Percentiles rank a stretch among this genome's conserved stretches.
Evolutionary conservation across 139 green algal genomes (phyloP).

Genomic region (Chlamydomonas sphaeroides): DNA sequence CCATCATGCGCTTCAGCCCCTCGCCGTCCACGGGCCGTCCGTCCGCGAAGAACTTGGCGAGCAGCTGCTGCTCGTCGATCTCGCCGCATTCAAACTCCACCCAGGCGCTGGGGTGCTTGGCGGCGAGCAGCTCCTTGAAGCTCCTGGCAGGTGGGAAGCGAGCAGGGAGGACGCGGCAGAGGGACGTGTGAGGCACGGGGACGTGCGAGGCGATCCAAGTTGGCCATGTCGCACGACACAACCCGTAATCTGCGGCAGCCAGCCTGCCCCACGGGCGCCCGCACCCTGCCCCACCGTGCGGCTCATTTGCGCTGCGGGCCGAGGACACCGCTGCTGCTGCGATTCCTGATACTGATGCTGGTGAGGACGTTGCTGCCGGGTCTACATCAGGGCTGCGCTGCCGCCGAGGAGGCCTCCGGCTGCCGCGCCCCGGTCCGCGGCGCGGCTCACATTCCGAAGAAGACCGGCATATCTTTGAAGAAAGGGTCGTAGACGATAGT

Average conservation of each 20-base stretch:
- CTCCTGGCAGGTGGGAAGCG: constrained; percentile 44
- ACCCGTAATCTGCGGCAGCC: too few relatives aligned
- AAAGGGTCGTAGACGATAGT: constrained; percentile 88
- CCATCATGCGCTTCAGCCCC: constrained; percentile 71
- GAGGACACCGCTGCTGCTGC: too few relatives aligned
- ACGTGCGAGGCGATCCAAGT: too few relatives aligned
- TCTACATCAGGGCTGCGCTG: too few relatives aligned
- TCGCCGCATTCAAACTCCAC: constrained; percentile 85
- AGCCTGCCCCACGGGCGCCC: too few relatives aligned
- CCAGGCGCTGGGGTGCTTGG: constrained; percentile 90
- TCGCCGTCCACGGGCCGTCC: constrained; percentile 70
- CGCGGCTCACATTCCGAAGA: constrained; percentile 65
- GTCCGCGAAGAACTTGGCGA: constrained; percentile 86
- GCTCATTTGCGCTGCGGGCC: too few relatives aligned
- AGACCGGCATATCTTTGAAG: constrained; percentile 81
- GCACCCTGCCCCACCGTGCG: too few relatives aligned
- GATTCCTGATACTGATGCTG: too few relatives aligned
- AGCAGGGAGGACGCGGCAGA: neutral
- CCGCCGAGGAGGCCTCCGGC: too few relatives aligned
- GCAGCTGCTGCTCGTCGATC: constrained; percentile 76
- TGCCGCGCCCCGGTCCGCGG: too few relatives aligned
- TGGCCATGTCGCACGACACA: too few relatives aligned
- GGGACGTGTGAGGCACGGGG: neutral
- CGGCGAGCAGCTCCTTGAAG: constrained; percentile 78
- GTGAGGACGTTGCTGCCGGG: too few relatives aligned